Percentiles rank a stretch among this genome's conserved stretches.
Evolutionary conservation across 192 early-diverging fungal genomes (phyloP).

Genomic region (Funneliformis geosporum): DNA sequence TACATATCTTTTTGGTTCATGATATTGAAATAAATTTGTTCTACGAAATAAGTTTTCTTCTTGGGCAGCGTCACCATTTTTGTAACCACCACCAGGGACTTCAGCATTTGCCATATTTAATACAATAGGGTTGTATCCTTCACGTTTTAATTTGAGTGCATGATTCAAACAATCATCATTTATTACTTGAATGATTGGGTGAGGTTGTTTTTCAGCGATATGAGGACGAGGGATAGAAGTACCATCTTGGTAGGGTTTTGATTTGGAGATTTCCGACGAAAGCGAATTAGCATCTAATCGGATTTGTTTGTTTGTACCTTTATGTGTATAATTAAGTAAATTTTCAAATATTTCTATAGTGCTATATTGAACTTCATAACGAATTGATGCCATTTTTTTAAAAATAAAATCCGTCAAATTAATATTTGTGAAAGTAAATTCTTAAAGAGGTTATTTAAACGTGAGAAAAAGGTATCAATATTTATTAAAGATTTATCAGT

Average conservation of each 20-base stretch:
- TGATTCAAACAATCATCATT: conserved; percentile 42
- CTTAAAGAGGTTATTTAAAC: too few relatives aligned
- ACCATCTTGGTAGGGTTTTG: conserved; percentile 1
- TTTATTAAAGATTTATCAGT: too few relatives aligned
- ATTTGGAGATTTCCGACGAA: neutral
- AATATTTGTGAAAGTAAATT: too few relatives aligned
- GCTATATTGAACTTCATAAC: neutral
- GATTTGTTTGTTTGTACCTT: neutral
- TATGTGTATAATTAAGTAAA: neutral
- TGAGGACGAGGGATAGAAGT: neutral
- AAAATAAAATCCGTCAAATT: neutral
- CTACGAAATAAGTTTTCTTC: conserved; percentile 48
- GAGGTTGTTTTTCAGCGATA: conserved; percentile 26
- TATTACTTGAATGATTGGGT: conserved; percentile 40
- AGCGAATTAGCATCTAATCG: neutral
- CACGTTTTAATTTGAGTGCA: conserved; percentile 38
- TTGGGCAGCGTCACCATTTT: conserved; percentile 40
- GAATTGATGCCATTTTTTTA: neutral
- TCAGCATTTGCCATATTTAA: conserved; percentile 47
- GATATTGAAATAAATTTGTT: conserved; percentile 47
- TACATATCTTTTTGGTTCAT: conserved; percentile 39
- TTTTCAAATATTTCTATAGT: neutral
- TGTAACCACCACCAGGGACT: conserved; percentile 46
- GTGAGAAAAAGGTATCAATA: too few relatives aligned
- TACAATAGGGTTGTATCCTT: conserved; percentile 45